A percentile compares a stretch with the other conserved stretches of the same genome.
Conservation (phyloP, 129 eudicot species). For the Mikania micrantha region DNA sequence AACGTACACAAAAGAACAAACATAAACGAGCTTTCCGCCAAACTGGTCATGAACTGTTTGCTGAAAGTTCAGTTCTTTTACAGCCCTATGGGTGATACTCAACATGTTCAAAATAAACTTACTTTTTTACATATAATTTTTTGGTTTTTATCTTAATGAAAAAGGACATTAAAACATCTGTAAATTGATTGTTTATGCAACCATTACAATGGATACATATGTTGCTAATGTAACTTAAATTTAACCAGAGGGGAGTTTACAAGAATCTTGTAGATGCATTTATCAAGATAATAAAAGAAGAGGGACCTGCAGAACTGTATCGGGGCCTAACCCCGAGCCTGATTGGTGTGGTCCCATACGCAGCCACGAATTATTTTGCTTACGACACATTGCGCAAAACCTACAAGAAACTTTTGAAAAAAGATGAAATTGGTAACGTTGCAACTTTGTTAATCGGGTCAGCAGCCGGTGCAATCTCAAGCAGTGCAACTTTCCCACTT, state of each 20-base stretch:
- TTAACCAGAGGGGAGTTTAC: constrained; percentile 83
- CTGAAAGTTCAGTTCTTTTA: too few species aligned
- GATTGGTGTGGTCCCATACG: constrained; percentile 81
- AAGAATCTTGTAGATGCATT: constrained; percentile 69
- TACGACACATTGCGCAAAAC: constrained; percentile 67
- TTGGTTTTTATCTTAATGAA: too few species aligned
- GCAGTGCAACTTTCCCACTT: constrained; percentile 80
- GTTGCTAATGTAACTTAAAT: too few species aligned
- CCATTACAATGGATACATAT: too few species aligned
- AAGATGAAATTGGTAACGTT: constrained; percentile 62
- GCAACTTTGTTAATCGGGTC: constrained; percentile 79
- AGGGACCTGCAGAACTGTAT: constrained; percentile 76
- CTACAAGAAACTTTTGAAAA: constrained; percentile 47
- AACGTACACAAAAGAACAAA: too few species aligned
- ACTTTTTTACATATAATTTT: too few species aligned
- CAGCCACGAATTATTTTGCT: constrained; percentile 77
- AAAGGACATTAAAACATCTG: too few species aligned
- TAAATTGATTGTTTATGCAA: too few species aligned
- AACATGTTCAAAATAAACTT: too few species aligned
- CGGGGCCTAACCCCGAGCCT: constrained; percentile 81
- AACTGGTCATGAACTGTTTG: too few species aligned
- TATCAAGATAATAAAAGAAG: constrained; percentile 61
- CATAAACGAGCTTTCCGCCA: too few species aligned
- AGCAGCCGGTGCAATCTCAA: constrained; percentile 94
- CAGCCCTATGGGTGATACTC: too few species aligned